Base-by-base conservation (phyloP, 164 flowering plant genomes). In the Tinospora cordifolia region DNA sequence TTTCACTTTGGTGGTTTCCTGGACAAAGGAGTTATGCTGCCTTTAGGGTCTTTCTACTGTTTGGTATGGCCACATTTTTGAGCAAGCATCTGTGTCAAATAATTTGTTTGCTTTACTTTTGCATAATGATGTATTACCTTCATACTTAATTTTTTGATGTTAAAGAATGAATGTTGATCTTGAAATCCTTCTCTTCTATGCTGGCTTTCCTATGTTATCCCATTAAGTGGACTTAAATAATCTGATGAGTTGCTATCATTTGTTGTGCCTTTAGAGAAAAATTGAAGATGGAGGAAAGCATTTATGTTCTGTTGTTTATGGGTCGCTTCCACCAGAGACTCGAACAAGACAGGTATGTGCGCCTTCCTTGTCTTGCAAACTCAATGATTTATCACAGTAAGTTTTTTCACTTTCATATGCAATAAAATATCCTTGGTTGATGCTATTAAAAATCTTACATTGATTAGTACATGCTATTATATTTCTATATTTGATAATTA, bases 291-390 rank as follows among this genome's bases (percentile, higher is more conserved):
- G 69, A 24, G 89, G 89, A 71, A 85, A 81, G 76, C 97, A 90
- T 88, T 88, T 87, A 41, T 90, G 95, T 65, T 90, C 97, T 77
- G 92, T 93, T 12, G 97, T 93, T 46, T 93, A 93, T 84, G 98
- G 98, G 71, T 91, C 98, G 69, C 78, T 93, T 75, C 98, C 98
- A n/a, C 96, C 98, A 54, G 90, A 88, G 68, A 93, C 98, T 74
- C 97, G 98, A 74, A 90, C 91, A 40, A 84, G 88, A 80, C 98
- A 93, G 98, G 97, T 93, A 80, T 54, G 15, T 40, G 51, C 36
- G 70, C 21, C 63, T 69, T 30, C 57, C 25, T 65, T 44, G 30
- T 44, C 38, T 27, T 13, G 24, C 51, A 74, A 44, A 34, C 62
- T 66, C 44, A 27, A 4, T 17, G 58, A 27, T 63, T 51, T n/a